Conservation (phyloP, 257 asterid species). For the Solanum chiquidenum region DNA sequence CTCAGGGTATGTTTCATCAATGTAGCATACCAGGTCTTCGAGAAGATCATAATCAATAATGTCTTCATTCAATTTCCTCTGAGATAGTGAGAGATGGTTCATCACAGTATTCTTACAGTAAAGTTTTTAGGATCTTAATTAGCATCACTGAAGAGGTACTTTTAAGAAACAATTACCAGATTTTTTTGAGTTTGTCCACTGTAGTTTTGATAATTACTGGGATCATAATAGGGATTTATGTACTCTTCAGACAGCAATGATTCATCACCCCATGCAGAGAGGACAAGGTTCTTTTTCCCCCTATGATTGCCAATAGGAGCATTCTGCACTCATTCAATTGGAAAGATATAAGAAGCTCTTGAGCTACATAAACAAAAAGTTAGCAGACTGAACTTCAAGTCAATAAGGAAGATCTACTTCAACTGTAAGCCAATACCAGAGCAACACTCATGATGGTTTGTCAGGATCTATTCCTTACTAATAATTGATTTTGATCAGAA, state of each 20-base stretch:
- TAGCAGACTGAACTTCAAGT: neutral
- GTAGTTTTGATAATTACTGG: constrained; percentile 49
- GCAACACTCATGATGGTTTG: neutral
- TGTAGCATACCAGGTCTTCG: constrained; percentile 86
- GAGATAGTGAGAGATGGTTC: constrained; percentile 13
- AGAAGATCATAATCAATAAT: constrained; percentile 84
- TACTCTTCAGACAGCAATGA: constrained; percentile 70
- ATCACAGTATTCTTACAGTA: neutral
- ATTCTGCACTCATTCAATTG: constrained; percentile 32
- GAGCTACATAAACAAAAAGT: constrained; percentile 1
- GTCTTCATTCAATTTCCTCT: constrained; percentile 90
- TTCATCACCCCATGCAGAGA: constrained; percentile 97
- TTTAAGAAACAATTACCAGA: constrained; percentile 40
- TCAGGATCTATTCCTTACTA: neutral
- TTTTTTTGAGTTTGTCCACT: constrained; percentile 70
- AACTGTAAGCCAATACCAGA: neutral
- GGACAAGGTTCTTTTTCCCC: constrained; percentile 80
- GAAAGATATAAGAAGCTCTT: constrained; percentile 2
- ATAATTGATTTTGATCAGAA: neutral
- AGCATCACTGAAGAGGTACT: neutral
- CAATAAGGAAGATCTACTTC: neutral
- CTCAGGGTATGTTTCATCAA: constrained; percentile 67
- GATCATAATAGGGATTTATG: constrained; percentile 53
- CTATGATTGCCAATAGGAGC: constrained; percentile 79
- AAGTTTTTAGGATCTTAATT: neutral